A percentile compares a stretch with the other conserved stretches of the same genome.
These are phyloP conservation scores for Chlorella ohadii DNA, from an alignment of 139 green algal species.

Conservation along the genomic window DNA sequence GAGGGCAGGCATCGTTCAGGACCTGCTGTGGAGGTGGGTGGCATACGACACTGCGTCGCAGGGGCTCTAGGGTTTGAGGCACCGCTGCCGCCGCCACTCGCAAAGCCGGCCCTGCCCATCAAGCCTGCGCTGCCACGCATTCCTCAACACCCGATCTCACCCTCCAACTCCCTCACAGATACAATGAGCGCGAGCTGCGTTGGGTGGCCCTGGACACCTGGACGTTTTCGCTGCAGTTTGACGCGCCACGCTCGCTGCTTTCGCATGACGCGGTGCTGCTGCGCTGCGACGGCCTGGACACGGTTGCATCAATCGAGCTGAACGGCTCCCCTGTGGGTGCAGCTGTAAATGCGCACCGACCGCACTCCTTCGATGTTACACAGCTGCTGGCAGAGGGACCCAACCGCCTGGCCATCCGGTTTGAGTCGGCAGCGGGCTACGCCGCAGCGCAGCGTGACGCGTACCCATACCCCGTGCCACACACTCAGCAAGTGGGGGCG, in stretches of 20 bases:
- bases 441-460: not conserved
- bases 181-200: constrained; percentile 58
- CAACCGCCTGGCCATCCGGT: constrained; percentile 31
- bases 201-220: constrained; percentile 71
- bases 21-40: constrained; percentile 16
- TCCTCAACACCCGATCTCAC: not conserved
- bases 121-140: not conserved
- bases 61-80: not conserved
- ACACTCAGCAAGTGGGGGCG: constrained; percentile 5
- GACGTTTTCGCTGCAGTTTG: constrained; percentile 59
- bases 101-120: too few species aligned
- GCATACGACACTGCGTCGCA: too few species aligned
- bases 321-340: constrained; percentile 44
- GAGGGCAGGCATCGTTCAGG: not conserved
- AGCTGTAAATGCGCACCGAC: constrained; percentile 58
- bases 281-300: constrained; percentile 8
- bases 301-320: constrained; percentile 56
- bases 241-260: constrained; percentile 12
- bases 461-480: constrained; percentile 47
- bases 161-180: constrained; percentile 40
- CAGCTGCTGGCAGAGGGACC: not conserved
- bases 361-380: constrained; percentile 9
- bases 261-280: constrained; percentile 1
- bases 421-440: constrained; percentile 25
- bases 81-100: not conserved